A percentile compares a stretch with the other conserved stretches of the same genome.
Conservation (phyloP, 2,329 filamentous ascomycete genomes). For the Colletotrichum cereale region DNA sequence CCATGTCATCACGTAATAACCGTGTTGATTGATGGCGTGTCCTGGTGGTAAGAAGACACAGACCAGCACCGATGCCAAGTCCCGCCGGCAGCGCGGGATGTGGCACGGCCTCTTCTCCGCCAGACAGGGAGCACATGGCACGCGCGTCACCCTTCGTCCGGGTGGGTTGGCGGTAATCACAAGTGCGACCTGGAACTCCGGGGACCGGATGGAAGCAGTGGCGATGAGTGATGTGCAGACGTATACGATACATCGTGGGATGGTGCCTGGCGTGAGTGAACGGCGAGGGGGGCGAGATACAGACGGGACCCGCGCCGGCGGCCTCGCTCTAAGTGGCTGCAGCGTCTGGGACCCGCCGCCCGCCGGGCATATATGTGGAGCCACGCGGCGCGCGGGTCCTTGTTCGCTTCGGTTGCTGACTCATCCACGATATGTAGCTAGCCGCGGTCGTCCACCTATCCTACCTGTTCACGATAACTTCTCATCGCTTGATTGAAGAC, state of each 20-base stretch:
- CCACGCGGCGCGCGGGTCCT: conserved; percentile 25
- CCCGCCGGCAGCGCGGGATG: conserved; percentile 24
- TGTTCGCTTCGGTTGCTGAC: too few relatives aligned
- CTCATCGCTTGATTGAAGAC: too few relatives aligned
- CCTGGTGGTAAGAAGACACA: background rate
- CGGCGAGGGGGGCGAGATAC: conserved; percentile 10
- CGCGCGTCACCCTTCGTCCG: background rate
- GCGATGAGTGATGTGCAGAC: background rate
- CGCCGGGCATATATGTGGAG: conserved; percentile 30
- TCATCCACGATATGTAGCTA: too few relatives aligned
- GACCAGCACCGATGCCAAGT: conserved; percentile 13
- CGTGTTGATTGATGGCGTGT: background rate
- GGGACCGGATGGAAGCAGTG: conserved; percentile 2
- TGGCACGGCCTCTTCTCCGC: conserved; percentile 28
- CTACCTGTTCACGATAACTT: too few relatives aligned
- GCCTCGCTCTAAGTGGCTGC: conserved; percentile 22
- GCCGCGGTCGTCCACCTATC: too few relatives aligned
- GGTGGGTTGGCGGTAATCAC: background rate
- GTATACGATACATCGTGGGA: background rate
- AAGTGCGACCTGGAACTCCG: conserved; percentile 5
- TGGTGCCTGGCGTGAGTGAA: too few relatives aligned
- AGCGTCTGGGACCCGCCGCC: conserved; percentile 26
- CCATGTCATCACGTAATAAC: background rate
- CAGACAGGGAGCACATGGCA: background rate
- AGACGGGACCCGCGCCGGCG: conserved; percentile 25